Base-by-base conservation (phyloP, 495 filamentous ascomycete species). In the Trypethelium eluteriae region DNA sequence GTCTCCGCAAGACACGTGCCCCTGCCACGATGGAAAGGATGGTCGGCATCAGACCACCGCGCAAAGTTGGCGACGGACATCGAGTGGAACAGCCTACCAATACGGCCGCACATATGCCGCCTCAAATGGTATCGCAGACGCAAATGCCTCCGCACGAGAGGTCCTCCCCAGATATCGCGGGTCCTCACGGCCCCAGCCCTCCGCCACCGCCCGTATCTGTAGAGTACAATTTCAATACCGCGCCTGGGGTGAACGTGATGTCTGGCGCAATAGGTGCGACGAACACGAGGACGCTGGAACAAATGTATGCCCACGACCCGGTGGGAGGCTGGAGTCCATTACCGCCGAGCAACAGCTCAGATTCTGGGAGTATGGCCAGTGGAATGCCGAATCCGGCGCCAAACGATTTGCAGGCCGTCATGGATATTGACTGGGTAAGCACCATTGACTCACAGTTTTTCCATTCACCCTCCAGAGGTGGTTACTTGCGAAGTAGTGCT, bases 1-100 rank as follows among this genome's bases (percentile, higher is more conserved):
- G 68, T 16, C 67, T 78, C 64, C 76, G 81, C 25, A 76, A 75
- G 44, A 61, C 80, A 1, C 73, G 74, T 36, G 68, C 75, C 2
- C 77, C 80, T 2, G 70, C 70, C 39, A 66, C 64, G 41, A 75
- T 76, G 74, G 69, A 70, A 66, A 64, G 70, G 41, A 64, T 64
- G 25, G 62, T 72, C 1, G 41, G 66, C 47, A 59, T 59, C 53
- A 59, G 14, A 36, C 25, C 53, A 7, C 53, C 53, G 53, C 53
- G 53, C 32, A 18, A 32, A 9, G 32, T 59, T 18, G 53, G 53
- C 53, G 53, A 59, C 32, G 53, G 53, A 18, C 46, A 65, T n/a
- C 63, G 41, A 34, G 16, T 65, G 3, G 39, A 65, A 9, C 62
- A 63, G 62, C 39, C 10, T 9, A 38, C 41, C 25, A 38, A 18